These are phyloP conservation scores for Ophiocytium majus DNA, from an alignment of 352 stramenopile species.

Conservation along the genomic window DNA sequence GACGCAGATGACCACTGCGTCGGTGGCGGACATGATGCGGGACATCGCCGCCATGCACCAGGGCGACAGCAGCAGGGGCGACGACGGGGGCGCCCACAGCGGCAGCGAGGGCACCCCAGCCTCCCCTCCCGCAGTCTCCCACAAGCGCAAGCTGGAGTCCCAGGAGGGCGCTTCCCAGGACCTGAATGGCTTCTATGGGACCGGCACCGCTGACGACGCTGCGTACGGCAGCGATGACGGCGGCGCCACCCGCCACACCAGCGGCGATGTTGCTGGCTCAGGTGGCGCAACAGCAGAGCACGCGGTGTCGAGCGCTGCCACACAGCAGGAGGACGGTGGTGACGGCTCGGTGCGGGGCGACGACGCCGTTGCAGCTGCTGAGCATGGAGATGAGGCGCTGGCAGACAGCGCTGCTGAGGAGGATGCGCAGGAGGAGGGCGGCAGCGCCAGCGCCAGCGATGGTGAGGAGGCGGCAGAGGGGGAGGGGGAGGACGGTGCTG, in stretches of 20 bases:
- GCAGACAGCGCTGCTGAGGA: not conserved
- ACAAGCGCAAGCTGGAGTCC: too few species aligned
- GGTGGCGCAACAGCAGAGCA: too few species aligned
- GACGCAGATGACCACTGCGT: not conserved
- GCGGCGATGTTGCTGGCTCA: too few species aligned
- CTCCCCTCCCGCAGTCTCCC: too few species aligned
- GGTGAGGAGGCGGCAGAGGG: not conserved
- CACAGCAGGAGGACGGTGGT: slow-evolving; percentile 19
- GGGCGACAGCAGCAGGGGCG: not conserved
- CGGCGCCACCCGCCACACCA: too few species aligned
- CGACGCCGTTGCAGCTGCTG: slow-evolving; percentile 2
- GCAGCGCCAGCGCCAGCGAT: not conserved
- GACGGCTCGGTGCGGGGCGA: not conserved
- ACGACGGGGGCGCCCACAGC: too few species aligned
- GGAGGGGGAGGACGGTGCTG: not conserved
- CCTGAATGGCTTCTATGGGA: too few species aligned
- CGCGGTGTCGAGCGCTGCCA: too few species aligned
- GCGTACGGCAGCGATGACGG: too few species aligned
- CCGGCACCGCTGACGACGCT: too few species aligned
- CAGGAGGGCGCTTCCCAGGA: too few species aligned
- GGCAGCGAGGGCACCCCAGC: too few species aligned
- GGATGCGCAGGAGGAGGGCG: not conserved
- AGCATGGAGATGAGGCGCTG: slow-evolving; percentile 21
- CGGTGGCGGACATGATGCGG: not conserved
- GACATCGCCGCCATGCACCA: not conserved